Evolutionary conservation across 108 stramenopile species (phyloP).

Genomic region (Skeletonema marinoi): DNA sequence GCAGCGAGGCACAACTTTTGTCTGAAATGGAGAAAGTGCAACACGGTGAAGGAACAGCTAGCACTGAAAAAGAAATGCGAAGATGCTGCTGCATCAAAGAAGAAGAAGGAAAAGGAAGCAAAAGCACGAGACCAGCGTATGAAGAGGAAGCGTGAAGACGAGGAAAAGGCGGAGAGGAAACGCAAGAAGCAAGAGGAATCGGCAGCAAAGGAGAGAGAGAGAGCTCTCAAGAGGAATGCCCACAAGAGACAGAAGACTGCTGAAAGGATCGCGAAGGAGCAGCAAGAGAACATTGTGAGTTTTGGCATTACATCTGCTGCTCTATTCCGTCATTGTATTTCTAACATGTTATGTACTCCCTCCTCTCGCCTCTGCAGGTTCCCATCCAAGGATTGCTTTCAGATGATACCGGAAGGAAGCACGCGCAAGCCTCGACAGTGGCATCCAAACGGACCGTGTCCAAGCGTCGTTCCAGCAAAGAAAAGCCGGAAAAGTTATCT

Average conservation of each 20-base stretch:
- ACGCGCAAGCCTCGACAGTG: not conserved
- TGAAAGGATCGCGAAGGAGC: no score
- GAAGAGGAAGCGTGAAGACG: not conserved
- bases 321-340: no score
- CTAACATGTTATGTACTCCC: no score
- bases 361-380: no score
- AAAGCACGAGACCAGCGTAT: not conserved
- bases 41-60: not conserved
- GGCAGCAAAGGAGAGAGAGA: not conserved
- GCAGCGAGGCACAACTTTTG: not conserved
- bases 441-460: not conserved
- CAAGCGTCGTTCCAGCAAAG: not conserved
- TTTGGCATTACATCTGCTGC: no score
- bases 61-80: not conserved
- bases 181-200: not conserved
- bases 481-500: not conserved
- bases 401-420: not conserved
- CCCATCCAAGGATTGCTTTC: not conserved
- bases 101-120: not conserved
- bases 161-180: not conserved
- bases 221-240: not conserved
- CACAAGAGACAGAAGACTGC: no score
- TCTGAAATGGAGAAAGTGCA: not conserved
- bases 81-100: not conserved
- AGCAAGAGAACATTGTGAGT: no score